These are phyloP conservation scores for Gracilariopsis chorda DNA, from an alignment of 23 red algal genomes.

Conservation along the genomic window DNA sequence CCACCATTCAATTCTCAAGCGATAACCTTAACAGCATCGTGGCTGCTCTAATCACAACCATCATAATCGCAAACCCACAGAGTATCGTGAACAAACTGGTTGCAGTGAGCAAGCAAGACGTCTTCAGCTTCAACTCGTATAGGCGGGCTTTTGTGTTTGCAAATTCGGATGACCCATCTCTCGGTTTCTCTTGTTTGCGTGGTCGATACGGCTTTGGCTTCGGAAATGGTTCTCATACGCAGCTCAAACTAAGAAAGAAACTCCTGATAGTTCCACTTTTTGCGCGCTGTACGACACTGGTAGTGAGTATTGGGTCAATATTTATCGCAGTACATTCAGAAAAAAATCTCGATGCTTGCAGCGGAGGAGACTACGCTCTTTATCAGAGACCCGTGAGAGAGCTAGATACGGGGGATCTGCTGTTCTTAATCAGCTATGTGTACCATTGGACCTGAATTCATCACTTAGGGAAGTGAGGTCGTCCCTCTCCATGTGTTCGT, in stretches of 20 bases:
- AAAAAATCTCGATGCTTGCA: background rate
- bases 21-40: constrained; percentile 8
- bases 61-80: constrained; percentile 1
- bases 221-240: background rate
- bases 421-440: background rate
- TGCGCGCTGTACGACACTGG: background rate
- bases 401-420: background rate
- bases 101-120: background rate
- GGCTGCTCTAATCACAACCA: constrained; percentile 12
- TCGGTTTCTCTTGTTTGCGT: background rate
- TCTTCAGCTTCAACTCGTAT: background rate
- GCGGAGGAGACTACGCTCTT: background rate
- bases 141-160: background rate
- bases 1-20: constrained; percentile 20
- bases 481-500: background rate
- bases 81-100: background rate
- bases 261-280: background rate
- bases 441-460: background rate
- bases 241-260: background rate
- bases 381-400: background rate
- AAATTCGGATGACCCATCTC: constrained; percentile 9
- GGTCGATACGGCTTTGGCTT: background rate
- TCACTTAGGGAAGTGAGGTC: background rate
- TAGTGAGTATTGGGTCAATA: constrained; percentile 1
- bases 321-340: background rate